These are phyloP conservation scores for Aspergillus melleus DNA, from an alignment of 2,329 filamentous ascomycete species.

Conservation along the genomic window DNA sequence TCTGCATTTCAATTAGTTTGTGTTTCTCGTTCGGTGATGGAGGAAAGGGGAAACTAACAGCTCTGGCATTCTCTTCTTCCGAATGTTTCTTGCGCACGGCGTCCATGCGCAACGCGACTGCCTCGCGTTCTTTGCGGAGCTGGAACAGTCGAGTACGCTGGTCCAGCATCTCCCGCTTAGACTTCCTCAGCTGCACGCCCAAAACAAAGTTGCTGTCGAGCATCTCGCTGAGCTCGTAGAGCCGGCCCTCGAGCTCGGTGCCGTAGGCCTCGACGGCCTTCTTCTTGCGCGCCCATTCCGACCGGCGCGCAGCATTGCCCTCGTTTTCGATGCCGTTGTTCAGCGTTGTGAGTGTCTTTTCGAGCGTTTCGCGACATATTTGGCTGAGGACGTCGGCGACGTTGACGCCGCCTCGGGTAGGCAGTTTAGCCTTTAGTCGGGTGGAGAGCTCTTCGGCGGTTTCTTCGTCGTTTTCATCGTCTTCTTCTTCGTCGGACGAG, in stretches of 20 bases:
- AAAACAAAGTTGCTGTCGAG: conserved; percentile 52
- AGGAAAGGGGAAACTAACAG: conserved; percentile 25
- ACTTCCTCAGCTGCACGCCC: conserved; percentile 45
- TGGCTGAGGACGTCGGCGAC: conserved; percentile 54
- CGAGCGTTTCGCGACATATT: conserved; percentile 52
- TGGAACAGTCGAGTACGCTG: conserved; percentile 50
- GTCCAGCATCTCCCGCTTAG: conserved; percentile 46
- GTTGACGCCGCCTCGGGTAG: conserved; percentile 48
- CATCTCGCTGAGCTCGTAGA: conserved; percentile 54
- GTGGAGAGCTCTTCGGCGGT: conserved; percentile 33
- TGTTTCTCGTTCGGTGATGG: not conserved
- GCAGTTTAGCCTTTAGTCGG: conserved; percentile 37
- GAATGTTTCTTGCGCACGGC: conserved; percentile 45
- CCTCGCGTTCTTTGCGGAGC: conserved; percentile 50
- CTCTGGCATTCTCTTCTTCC: conserved; percentile 38
- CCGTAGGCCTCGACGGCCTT: conserved; percentile 51
- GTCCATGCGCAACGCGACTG: conserved; percentile 52
- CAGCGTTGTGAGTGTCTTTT: conserved; percentile 46
- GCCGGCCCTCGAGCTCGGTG: conserved; percentile 48
- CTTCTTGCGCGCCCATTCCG: conserved; percentile 46
- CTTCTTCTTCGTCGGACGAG: conserved; percentile 27
- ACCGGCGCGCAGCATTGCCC: conserved; percentile 37
- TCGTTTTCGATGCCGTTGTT: conserved; percentile 43
- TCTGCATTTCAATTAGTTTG: conserved; percentile 19
- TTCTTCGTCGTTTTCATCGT: conserved; percentile 19